Percentiles rank a stretch among this genome's conserved stretches.
Evolutionary conservation across 805 yeast genomes (phyloP).

Genomic region (Suhomyces sp.): DNA sequence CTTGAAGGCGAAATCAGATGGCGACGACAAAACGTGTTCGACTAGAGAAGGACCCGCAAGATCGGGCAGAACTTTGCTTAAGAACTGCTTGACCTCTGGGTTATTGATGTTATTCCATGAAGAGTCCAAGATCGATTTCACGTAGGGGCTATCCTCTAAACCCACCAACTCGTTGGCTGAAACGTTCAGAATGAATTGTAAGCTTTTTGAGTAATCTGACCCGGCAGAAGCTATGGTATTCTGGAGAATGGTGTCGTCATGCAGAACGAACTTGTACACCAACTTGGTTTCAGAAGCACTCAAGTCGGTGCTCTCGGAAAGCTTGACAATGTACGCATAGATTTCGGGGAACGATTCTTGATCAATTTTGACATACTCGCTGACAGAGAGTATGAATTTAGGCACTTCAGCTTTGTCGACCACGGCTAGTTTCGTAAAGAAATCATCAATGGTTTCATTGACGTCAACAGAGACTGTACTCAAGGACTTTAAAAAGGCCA

Average conservation of each 20-base stretch:
- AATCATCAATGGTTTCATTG: slow-evolving; percentile 32
- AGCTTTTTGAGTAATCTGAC: background rate
- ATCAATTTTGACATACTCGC: slow-evolving; percentile 9
- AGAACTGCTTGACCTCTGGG: slow-evolving; percentile 11
- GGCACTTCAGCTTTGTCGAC: slow-evolving; percentile 15
- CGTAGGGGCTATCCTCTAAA: background rate
- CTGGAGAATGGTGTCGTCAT: slow-evolving; percentile 15
- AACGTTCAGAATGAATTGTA: background rate
- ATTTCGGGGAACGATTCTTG: slow-evolving; percentile 21
- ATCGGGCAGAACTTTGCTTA: slow-evolving; percentile 1
- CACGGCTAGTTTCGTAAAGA: slow-evolving; percentile 26
- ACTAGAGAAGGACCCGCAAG: slow-evolving; percentile 6
- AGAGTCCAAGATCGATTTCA: background rate
- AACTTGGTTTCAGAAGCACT: slow-evolving; percentile 20
- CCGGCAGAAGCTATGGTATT: slow-evolving; percentile 14
- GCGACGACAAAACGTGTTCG: slow-evolving; percentile 8
- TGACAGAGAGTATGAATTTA: background rate
- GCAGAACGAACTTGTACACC: slow-evolving; percentile 15
- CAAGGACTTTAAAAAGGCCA: slow-evolving; percentile 1
- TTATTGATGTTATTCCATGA: slow-evolving; percentile 15
- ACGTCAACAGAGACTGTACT: slow-evolving; percentile 18
- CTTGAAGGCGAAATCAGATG: slow-evolving; percentile 12
- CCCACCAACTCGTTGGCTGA: slow-evolving; percentile 1
- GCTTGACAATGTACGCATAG: slow-evolving; percentile 24
- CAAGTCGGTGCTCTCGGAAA: slow-evolving; percentile 24